Evolutionary conservation across 768 basidiomycete species (phyloP), one percentile per base, ranked within the genome.

Genomic region (Amanita exitialis): DNA sequence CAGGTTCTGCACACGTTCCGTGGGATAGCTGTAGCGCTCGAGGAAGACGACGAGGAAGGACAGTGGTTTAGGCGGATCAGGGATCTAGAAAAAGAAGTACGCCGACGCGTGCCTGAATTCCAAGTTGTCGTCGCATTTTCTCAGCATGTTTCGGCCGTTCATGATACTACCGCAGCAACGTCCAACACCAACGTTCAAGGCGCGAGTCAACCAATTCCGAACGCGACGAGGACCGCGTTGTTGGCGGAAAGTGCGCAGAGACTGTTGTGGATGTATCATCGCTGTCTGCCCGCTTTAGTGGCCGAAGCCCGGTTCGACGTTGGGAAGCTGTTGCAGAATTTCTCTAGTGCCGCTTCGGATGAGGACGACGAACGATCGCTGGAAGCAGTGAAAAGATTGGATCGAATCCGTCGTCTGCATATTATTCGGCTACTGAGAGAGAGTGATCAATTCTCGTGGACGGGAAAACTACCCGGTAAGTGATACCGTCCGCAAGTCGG

Each of bases 221-320:
- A 69, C 47, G 59, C 51, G n/a, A 72, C 68, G 49, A 78, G 70
- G 62, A 66, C 64, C 0, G 79, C 80, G 0, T 64, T 98, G 54
- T 67, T 96, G 25, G 77, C 83, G 0, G 94, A 97, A 67, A 76
- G 78, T 45, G 81, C 92, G 1, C 80, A 92, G 56, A 66, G 92
- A 23, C 64, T 98, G 37, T 68, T 96, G 53, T 87, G 85, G 78
- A 72, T 94, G 45, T 98, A 96, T 62, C 89, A 95, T 57, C 73
- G 73, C 20, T 82, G 80, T 53, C 64, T 94, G 25, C 89, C 91
- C 0, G 69, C 75, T 1, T 66, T 90, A 1, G 83, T 88, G 3
- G 78, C 80, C 0, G 91, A 93, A 62, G 80, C 81, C 23, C 73
- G 82, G 45, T 97, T 94, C 58, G 94, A 97, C 63, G 79, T 86